These are phyloP conservation scores for Citrus reticulata DNA, from an alignment of 345 rosid genomes.

Conservation along the genomic window DNA sequence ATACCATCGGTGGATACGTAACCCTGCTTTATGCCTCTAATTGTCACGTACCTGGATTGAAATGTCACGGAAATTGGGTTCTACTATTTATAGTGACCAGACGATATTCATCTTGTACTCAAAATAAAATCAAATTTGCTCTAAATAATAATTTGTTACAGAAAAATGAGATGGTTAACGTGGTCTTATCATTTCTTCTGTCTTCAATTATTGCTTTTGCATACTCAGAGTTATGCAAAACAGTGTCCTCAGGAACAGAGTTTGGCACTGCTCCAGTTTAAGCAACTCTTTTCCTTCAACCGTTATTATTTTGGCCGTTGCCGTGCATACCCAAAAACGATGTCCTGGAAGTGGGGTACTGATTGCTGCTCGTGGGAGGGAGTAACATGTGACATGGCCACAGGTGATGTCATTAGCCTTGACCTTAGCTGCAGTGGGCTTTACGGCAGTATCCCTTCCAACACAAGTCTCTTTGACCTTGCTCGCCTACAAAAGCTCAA, in stretches of 20 bases:
- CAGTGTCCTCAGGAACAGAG: not conserved
- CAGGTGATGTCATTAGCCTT: not conserved
- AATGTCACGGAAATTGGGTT: not conserved
- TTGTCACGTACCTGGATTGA: not conserved
- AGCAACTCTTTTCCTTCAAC: not conserved
- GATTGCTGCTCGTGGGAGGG: not conserved
- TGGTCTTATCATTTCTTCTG: not conserved
- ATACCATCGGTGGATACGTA: not conserved
- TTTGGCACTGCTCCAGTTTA: conserved; percentile 2
- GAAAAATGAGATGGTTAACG: not conserved
- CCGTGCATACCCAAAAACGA: not conserved
- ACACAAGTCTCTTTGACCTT: not conserved
- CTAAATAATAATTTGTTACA: not conserved
- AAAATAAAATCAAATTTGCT: not conserved
- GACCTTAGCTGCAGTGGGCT: not conserved
- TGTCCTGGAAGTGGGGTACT: not conserved
- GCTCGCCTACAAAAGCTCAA: not conserved
- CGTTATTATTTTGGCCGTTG: not conserved
- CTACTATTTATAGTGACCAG: not conserved
- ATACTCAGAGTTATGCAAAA: not conserved
- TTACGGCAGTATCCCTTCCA: not conserved
- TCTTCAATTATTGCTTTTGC: not conserved
- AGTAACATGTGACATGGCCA: not conserved
- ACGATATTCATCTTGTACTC: not conserved
- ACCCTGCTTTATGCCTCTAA: not conserved